These are phyloP conservation scores for Cryptosporidium viatorum DNA, from an alignment of 169 alveolate genomes.

Conservation along the genomic window DNA sequence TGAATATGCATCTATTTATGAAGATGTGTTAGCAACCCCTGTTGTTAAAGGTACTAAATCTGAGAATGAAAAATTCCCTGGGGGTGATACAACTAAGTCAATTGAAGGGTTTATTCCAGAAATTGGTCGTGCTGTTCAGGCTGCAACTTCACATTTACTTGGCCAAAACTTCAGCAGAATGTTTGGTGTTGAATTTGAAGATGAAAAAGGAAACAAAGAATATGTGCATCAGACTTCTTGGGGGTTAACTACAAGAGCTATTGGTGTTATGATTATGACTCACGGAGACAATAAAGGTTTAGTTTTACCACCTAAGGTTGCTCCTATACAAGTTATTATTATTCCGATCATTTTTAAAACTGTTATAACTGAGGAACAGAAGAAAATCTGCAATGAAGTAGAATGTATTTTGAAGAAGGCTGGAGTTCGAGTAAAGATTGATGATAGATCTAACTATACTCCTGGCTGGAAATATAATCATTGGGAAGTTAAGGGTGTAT, in stretches of 20 bases:
- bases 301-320: conserved; percentile 97
- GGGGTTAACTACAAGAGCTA: conserved; percentile 99
- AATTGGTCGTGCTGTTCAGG: conserved; percentile 98
- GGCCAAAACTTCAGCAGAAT: conserved; percentile 99
- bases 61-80: conserved; percentile 99
- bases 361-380: conserved; percentile 74
- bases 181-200: conserved; percentile 96
- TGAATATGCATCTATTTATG: conserved; percentile 91
- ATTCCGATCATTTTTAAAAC: conserved; percentile 93
- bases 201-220: conserved; percentile 90
- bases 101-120: conserved; percentile 97
- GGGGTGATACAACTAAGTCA: conserved; percentile 97
- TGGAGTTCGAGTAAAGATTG: conserved; percentile 79
- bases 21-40: conserved; percentile 98
- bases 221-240: conserved; percentile 97
- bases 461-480: conserved; percentile 99
- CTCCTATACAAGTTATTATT: conserved; percentile 94
- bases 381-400: conserved; percentile 76
- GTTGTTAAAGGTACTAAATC: conserved; percentile 97
- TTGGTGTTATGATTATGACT: conserved; percentile 93
- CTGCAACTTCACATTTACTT: conserved; percentile 97
- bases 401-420: conserved; percentile 48
- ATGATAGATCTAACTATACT: conserved; percentile 94
- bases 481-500: conserved; percentile 99
- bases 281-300: conserved; percentile 99